These are phyloP conservation scores for Rosa rugosa DNA, from an alignment of 306 rosid species.

Conservation along the genomic window DNA sequence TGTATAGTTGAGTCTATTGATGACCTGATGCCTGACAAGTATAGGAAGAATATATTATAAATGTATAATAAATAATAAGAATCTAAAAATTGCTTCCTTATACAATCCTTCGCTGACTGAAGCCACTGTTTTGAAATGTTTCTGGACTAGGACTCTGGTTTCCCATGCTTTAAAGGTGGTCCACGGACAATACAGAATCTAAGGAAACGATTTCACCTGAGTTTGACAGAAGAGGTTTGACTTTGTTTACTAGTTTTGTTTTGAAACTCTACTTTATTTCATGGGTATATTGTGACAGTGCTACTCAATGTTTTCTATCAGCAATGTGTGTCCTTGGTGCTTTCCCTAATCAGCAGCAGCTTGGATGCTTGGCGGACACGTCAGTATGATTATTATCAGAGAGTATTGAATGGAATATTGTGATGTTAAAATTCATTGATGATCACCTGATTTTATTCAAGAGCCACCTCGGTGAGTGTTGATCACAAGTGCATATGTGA, in stretches of 20 bases:
- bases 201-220: constrained; percentile 89
- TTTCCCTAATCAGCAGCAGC: constrained; percentile 95
- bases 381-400: constrained; percentile 98
- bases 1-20: background rate
- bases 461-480: constrained; percentile 32
- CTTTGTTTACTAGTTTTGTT: constrained; percentile 7
- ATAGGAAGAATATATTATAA: background rate
- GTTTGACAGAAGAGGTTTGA: constrained; percentile 94
- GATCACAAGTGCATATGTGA: constrained; percentile 29
- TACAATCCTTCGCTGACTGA: constrained; percentile 14
- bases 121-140: constrained; percentile 26
- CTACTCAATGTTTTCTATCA: constrained; percentile 29
- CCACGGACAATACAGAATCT: constrained; percentile 91
- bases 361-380: constrained; percentile 99
- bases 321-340: constrained; percentile 99
- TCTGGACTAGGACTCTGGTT: constrained; percentile 83
- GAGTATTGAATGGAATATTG: constrained; percentile 94
- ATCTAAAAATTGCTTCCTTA: background rate
- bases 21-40: background rate
- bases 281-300: constrained; percentile 26
- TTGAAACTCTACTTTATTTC: constrained; percentile 7
- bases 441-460: constrained; percentile 38
- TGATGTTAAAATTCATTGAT: constrained; percentile 43
- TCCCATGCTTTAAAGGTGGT: constrained; percentile 99
- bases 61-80: background rate